Evolutionary conservation across 805 yeast species (phyloP), one percentile per base, ranked within the genome.

Genomic region (Metschnikowia hibisci): DNA sequence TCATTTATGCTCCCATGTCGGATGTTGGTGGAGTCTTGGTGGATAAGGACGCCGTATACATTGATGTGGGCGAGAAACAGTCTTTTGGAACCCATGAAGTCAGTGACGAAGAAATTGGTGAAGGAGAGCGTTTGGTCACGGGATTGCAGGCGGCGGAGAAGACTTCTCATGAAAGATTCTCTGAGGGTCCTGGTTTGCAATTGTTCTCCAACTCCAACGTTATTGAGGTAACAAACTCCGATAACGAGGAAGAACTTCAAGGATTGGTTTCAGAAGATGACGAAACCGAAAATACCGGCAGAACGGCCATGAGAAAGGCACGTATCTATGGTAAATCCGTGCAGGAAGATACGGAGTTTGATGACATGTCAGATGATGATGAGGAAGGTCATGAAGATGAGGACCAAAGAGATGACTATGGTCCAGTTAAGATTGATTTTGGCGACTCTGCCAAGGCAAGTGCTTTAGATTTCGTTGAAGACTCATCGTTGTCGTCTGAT

Each of bases 21-120:
- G 98, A 93, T 64, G 96, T 93, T n/a, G 97, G 97, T 44, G 99
- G 99, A 62, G 95, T 93, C 29, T 72, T 93, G 52, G 88, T 93
- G 48, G 99, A 93, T 67, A 90, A 85, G 60, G 99, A 93, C 69
- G 96, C 99, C 7, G 99, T 93, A 2, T 93, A 90, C 57, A 87
- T 93, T 47, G 97, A 86, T 55, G 80, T 86, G 7, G 89, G 88
- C 1, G 69, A 67, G 18, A 65, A 61, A 32, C 74, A 73, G 41
- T 61, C 75, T 31, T 85, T 85, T 61, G 27, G 28, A 12, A 34
- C 29, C 15, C 23, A 15, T 14, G 40, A 37, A 10, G 78, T 74
- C 13, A 73, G 78, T 1, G 84, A 85, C 32, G 76, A 77, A 49
- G 86, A 82, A 47, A 72, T 69, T 55, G 97, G 96, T 20, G 77